Evolutionary conservation across 2,329 filamentous ascomycete genomes (phyloP), one percentile per base, ranked within the genome.

Genomic region (Xylaria sp.): DNA sequence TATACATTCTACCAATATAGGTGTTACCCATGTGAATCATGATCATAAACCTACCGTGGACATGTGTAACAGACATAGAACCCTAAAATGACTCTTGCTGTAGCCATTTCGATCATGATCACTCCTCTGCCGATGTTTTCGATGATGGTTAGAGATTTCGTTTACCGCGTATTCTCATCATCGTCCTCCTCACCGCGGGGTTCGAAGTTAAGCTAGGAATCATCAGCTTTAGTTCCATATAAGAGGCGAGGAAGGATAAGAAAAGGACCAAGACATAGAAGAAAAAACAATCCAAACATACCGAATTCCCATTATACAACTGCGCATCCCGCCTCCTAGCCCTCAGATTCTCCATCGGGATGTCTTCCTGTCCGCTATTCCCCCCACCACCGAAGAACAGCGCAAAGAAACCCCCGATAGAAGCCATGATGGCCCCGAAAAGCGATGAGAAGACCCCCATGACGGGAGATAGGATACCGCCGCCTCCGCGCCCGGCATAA

Each of bases 241-340:
- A 30, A 12, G 13, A 32, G 15, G 1, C 25, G 28, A 12, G 13
- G n/a, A 15, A 48, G 9, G 9, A 32, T 13, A 50, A 32, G 18
- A 12, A 34, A 15, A n/a, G 20, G 13, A 34, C 8, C 36, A 18
- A 46, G 20, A 36, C 8, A 12, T 2, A n/a, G 3, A 25, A 32
- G 23, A 13, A 23, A 12, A 9, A 23, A 23, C 3, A 23, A 13
- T 7, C 6, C 12, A 43, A 30, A 66, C 88, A 80, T 83, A 94
- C 92, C 77, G 93, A 93, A 76, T 97, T 97, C 1, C 94, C 94
- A 76, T 97, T 97, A 77, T 97, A 97, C 55, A 97, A 87, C 76
- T 97, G 91, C 52, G 89, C 86, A 70, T 90, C 85, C 63, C 86
- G 18, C 41, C 41, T 45, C 10, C 63, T 52, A 59, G 76, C 60